Evolutionary conservation across 805 yeast genomes (phyloP), one percentile per base, ranked within the genome.

Genomic region (Maudiozyma bulderi): DNA sequence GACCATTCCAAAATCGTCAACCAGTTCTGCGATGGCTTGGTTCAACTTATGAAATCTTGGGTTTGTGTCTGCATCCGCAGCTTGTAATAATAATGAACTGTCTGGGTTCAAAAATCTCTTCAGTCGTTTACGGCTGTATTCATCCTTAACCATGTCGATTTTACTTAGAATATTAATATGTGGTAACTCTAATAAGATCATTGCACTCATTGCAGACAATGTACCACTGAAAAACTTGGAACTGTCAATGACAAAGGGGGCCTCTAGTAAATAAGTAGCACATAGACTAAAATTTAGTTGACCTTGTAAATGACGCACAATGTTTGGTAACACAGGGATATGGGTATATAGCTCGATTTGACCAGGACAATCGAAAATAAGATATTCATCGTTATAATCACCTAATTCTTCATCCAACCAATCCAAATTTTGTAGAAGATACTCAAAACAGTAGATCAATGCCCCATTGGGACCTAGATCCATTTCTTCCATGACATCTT

Each of bases 361-460:
- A 0, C 98, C 98, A 0, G 98, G 98, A 67, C 97, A 90, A 64
- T 91, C 98, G 65, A 91, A 89, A 31, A 91, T 88, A 56, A 91
- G 72, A 60, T 87, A 91, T 60, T 93, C 99, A 61, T 93, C 98
- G 57, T 86, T 90, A 62, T 74, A 93, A 54, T 93, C 98, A 14
- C 99, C 99, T 50, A 93, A 84, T 62, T 91, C 96, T 58, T 91
- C 97, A 58, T 91, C 99, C 33, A 93, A 70, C 99, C 99, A 93
- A 69, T 93, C 99, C 52, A 93, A 64, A 61, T 93, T 93, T 42
- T 90, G 80, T 61, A 93, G 66, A 34, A 93, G 72, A 61, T 90
- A 87, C 69, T 93, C 98, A 64, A 93, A 91, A 62, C 98, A 93
- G 66, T 90, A 93, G 33, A 93, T 73, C 45, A 93, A 69, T 0